A percentile compares a stretch with the other conserved stretches of the same genome.
These are phyloP conservation scores for Oxyria digyna DNA, from an alignment of 148 eudicot genomes.

Conservation along the genomic window DNA sequence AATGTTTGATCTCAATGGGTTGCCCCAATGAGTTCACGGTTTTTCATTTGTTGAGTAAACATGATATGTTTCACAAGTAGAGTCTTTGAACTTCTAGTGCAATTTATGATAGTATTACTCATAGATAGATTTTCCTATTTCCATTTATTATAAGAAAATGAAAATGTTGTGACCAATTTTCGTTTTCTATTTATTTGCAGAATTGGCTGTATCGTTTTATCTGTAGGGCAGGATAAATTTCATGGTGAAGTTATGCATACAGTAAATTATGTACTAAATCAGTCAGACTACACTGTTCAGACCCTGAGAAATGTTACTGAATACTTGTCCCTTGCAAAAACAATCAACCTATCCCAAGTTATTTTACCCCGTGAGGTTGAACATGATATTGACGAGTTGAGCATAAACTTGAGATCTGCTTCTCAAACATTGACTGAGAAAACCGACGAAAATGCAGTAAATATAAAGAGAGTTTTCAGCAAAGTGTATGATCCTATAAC, in stretches of 20 bases:
- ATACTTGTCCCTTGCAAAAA: constrained; percentile 61
- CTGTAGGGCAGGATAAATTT: constrained; percentile 67
- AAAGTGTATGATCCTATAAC: constrained; percentile 38
- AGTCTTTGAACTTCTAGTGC: background rate
- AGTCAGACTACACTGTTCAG: constrained; percentile 78
- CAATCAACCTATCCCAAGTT: constrained; percentile 29
- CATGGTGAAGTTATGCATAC: constrained; percentile 63
- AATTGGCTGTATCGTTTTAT: constrained; percentile 71
- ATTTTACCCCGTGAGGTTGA: constrained; percentile 19
- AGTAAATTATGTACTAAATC: constrained; percentile 71
- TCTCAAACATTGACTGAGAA: constrained; percentile 54
- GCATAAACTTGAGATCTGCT: constrained; percentile 27
- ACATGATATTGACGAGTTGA: constrained; percentile 27
- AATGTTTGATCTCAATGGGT: background rate
- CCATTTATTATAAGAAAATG: too few relatives aligned
- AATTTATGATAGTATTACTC: background rate
- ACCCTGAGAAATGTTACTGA: constrained; percentile 77
- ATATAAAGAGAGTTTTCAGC: constrained; percentile 56
- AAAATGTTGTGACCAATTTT: background rate
- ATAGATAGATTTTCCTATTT: background rate
- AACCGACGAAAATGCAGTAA: constrained; percentile 55
- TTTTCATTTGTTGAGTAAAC: constrained; percentile 28
- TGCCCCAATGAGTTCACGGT: constrained; percentile 12
- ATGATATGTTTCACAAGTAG: background rate
- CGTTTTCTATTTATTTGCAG: constrained; percentile 20